A percentile compares a stretch with the other conserved stretches of the same genome.
phyloP scores from a whole-genome alignment of 202 grass and related monocot genomes.

The Zizania palustris region DNA sequence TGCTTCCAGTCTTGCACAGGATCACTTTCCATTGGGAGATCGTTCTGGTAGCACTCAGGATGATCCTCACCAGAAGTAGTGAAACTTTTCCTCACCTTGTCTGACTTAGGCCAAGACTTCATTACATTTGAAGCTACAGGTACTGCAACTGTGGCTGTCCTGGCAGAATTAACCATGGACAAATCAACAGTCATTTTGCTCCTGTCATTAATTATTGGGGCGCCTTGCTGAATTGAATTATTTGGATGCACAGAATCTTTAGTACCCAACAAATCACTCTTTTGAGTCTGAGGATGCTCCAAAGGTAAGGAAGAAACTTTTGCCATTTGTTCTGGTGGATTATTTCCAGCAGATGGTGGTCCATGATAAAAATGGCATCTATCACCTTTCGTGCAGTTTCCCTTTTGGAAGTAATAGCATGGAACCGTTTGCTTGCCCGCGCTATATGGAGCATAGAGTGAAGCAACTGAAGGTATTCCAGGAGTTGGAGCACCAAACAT shows the following conservation, averaged over 20 bases:
- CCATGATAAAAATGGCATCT: slow-evolving; percentile 83
- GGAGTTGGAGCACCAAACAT: slow-evolving; percentile 60
- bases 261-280: slow-evolving; percentile 46
- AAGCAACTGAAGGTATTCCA: slow-evolving; percentile 43
- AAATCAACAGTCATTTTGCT: slow-evolving; percentile 38
- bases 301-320: slow-evolving; percentile 51
- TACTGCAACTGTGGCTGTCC: slow-evolving; percentile 38
- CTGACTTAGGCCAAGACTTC: slow-evolving; percentile 41
- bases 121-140: slow-evolving; percentile 31
- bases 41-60: slow-evolving; percentile 51
- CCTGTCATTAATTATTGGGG: slow-evolving; percentile 33
- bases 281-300: slow-evolving; percentile 48
- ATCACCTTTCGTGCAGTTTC: slow-evolving; percentile 91
- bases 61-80: slow-evolving; percentile 55
- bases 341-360: slow-evolving; percentile 47
- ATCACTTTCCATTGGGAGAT: slow-evolving; percentile 46
- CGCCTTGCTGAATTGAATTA: slow-evolving; percentile 33
- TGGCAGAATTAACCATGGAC: slow-evolving; percentile 35
- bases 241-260: slow-evolving; percentile 36
- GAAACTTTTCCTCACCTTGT: slow-evolving; percentile 42
- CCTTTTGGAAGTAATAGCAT: slow-evolving; percentile 96
- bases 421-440: slow-evolving; percentile 62
- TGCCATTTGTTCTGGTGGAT: slow-evolving; percentile 44
- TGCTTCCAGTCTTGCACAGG: slow-evolving; percentile 43
- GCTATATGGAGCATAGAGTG: slow-evolving; percentile 52